Evolutionary conservation across 345 rosid species (phyloP).

Genomic region (Citropsis articulata): DNA sequence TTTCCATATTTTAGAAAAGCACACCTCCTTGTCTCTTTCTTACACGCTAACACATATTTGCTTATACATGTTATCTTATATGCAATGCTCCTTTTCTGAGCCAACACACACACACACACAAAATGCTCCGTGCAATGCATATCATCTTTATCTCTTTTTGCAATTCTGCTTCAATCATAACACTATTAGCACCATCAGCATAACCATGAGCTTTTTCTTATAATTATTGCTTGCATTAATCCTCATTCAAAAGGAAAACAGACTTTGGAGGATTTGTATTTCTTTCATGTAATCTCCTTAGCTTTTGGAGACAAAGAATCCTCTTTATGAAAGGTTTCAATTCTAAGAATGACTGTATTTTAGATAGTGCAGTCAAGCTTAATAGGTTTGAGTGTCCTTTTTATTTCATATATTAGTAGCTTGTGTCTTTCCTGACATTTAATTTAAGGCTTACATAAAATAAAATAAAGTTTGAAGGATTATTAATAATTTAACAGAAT

Average conservation of each 20-base stretch:
- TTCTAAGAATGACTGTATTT: neutral
- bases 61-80: neutral
- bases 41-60: neutral
- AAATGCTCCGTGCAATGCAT: neutral
- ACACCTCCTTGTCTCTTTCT: neutral
- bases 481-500: neutral
- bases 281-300: neutral
- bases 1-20: neutral
- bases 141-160: neutral
- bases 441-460: neutral
- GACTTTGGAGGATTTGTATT: neutral
- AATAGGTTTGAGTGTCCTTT: neutral
- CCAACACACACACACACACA: no score
- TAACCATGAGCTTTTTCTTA: neutral
- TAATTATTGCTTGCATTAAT: neutral
- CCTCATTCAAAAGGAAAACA: neutral
- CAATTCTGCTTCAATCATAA: neutral
- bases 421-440: neutral
- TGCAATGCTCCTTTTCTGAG: neutral
- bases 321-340: neutral
- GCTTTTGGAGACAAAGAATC: neutral
- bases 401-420: neutral
- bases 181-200: neutral
- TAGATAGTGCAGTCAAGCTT: neutral
- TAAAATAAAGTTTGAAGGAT: conserved; percentile 1